phyloP scores from a whole-genome alignment of 805 yeast genomes.

The Myxozyma lipomycoides region DNA sequence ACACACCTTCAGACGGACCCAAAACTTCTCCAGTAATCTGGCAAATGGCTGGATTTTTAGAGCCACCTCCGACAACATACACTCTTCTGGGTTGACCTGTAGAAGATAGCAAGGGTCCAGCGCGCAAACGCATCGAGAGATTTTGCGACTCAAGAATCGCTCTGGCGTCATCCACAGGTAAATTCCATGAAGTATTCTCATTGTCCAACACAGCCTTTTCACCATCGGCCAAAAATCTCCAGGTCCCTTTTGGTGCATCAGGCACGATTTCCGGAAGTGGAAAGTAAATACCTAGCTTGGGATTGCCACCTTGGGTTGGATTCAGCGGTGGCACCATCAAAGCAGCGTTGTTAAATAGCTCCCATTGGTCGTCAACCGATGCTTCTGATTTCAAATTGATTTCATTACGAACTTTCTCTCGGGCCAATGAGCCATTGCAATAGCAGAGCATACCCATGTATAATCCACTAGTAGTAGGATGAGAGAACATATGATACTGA shows the following conservation, averaged over 20 bases:
- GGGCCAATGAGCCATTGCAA: slow-evolving; percentile 83
- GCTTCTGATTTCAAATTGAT: slow-evolving; percentile 46
- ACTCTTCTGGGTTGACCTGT: slow-evolving; percentile 58
- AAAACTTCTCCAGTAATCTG: slow-evolving; percentile 64
- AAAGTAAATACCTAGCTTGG: slow-evolving; percentile 70
- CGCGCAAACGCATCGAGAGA: slow-evolving; percentile 72
- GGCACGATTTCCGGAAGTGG: slow-evolving; percentile 92
- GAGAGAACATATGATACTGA: slow-evolving; percentile 79
- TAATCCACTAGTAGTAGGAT: slow-evolving; percentile 70
- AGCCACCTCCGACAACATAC: slow-evolving; percentile 85
- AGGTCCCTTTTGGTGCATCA: slow-evolving; percentile 61
- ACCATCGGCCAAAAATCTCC: slow-evolving; percentile 42
- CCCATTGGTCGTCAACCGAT: slow-evolving; percentile 32
- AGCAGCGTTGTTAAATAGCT: slow-evolving; percentile 31
- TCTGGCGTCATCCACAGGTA: slow-evolving; percentile 57
- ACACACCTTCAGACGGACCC: slow-evolving; percentile 64
- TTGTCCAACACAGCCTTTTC: slow-evolving; percentile 33
- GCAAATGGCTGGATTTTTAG: slow-evolving; percentile 66
- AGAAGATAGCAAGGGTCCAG: slow-evolving; percentile 66
- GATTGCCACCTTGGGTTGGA: slow-evolving; percentile 4
- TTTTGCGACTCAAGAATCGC: slow-evolving; percentile 86
- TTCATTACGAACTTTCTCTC: slow-evolving; percentile 68
- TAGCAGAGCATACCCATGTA: slow-evolving; percentile 96
- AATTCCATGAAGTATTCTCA: slow-evolving; percentile 29
- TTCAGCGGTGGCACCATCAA: slow-evolving; percentile 18